Conservation (phyloP, 352 stramenopile genomes). For the Phytopythium helicoides region DNA sequence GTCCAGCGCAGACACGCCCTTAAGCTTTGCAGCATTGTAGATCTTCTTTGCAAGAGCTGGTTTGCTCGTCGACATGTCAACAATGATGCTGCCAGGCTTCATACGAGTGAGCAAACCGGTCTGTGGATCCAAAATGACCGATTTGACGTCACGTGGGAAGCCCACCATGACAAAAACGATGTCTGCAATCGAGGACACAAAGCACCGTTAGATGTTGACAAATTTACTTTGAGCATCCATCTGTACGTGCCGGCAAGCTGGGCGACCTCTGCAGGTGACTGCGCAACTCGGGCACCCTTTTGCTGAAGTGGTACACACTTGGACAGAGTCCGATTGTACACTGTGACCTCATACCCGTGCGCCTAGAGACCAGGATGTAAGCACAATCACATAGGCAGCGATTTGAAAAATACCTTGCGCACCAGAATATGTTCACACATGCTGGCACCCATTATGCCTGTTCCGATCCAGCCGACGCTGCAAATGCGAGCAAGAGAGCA, state of each 20-base stretch:
- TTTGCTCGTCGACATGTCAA: slow-evolving; percentile 91
- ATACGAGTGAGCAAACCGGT: slow-evolving; percentile 67
- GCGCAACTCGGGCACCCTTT: slow-evolving; percentile 72
- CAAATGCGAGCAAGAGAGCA: not conserved
- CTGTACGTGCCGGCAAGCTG: slow-evolving; percentile 51
- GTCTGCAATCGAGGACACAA: slow-evolving; percentile 29
- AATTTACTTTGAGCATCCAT: slow-evolving; percentile 1
- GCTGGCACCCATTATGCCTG: slow-evolving; percentile 86
- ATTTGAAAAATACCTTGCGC: slow-evolving; percentile 9
- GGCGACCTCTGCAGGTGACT: slow-evolving; percentile 77
- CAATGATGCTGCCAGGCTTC: slow-evolving; percentile 78
- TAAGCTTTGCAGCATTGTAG: slow-evolving; percentile 63
- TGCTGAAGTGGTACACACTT: slow-evolving; percentile 79
- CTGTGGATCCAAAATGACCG: slow-evolving; percentile 67
- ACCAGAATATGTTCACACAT: slow-evolving; percentile 89
- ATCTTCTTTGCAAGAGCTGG: slow-evolving; percentile 89
- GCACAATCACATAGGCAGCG: not conserved
- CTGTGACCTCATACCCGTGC: slow-evolving; percentile 80
- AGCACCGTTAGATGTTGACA: not conserved
- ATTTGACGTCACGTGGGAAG: slow-evolving; percentile 81
- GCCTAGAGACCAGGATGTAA: slow-evolving; percentile 1
- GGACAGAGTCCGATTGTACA: slow-evolving; percentile 81
- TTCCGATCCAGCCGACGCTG: slow-evolving; percentile 86
- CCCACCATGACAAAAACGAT: slow-evolving; percentile 91
- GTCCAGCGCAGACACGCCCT: slow-evolving; percentile 74